These are phyloP conservation scores for Penicillium samsonianum DNA, from an alignment of 495 filamentous ascomycete species.

Conservation along the genomic window DNA sequence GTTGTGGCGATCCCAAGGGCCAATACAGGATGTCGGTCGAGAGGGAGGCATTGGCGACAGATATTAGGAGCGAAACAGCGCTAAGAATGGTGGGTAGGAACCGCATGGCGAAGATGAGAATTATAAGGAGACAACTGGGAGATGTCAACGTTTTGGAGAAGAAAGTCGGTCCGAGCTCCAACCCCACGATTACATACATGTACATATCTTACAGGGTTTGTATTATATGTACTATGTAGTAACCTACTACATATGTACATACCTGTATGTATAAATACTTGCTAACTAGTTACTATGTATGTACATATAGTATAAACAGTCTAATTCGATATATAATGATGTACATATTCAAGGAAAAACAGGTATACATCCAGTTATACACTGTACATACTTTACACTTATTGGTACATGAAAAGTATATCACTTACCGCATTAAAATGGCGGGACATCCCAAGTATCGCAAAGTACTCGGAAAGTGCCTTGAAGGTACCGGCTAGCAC, in stretches of 20 bases:
- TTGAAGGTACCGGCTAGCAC: background rate
- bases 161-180: background rate
- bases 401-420: background rate
- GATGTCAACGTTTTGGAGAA: background rate
- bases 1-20: slow-evolving; percentile 37
- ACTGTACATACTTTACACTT: background rate
- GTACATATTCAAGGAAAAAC: too few species aligned
- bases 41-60: slow-evolving; percentile 21
- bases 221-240: too few species aligned
- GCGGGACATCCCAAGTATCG: background rate
- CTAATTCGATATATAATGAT: too few species aligned
- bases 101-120: slow-evolving; percentile 28
- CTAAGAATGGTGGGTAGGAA: slow-evolving; percentile 22
- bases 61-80: slow-evolving; percentile 20
- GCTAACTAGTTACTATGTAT: too few species aligned
- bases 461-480: background rate
- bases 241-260: too few species aligned
- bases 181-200: background rate
- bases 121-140: background rate
- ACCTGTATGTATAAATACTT: too few species aligned
- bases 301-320: too few species aligned
- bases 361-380: too few species aligned
- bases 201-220: too few species aligned
- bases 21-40: slow-evolving; percentile 45
- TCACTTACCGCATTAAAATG: background rate